Conservation (phyloP, 371 early-diverging fungal species). For the Mucor racemosus region DNA sequence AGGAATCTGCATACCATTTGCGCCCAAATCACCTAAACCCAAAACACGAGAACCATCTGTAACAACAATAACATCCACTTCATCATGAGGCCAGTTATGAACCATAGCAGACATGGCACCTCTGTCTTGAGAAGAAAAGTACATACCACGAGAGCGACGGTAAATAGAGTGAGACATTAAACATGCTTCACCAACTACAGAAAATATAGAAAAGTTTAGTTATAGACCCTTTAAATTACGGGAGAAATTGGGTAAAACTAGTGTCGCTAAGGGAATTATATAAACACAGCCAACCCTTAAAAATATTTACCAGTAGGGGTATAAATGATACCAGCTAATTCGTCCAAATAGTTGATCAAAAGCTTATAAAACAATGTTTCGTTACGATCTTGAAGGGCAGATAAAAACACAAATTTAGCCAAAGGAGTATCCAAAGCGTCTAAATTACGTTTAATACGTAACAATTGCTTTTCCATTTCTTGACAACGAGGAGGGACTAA, state of each 20-base stretch:
- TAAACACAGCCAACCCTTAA: slow-evolving; percentile 3
- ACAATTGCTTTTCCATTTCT: slow-evolving; percentile 68
- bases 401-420: slow-evolving; percentile 62
- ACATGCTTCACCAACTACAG: slow-evolving; percentile 55
- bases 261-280: slow-evolving; percentile 1
- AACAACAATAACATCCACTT: slow-evolving; percentile 70
- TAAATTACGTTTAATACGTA: slow-evolving; percentile 64
- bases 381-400: slow-evolving; percentile 62
- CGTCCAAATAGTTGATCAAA: slow-evolving; percentile 62
- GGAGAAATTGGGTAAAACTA: slow-evolving; percentile 24
- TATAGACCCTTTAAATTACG: slow-evolving; percentile 3
- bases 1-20: slow-evolving; percentile 70
- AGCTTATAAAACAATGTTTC: slow-evolving; percentile 72
- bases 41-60: slow-evolving; percentile 73
- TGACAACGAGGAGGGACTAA: slow-evolving; percentile 69
- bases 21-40: slow-evolving; percentile 73
- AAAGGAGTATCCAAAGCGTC: slow-evolving; percentile 62
- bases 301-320: slow-evolving; percentile 46
- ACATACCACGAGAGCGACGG: slow-evolving; percentile 69
- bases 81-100: slow-evolving; percentile 62
- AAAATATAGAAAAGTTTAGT: slow-evolving; percentile 9
- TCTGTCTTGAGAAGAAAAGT: slow-evolving; percentile 63
- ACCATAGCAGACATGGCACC: slow-evolving; percentile 67
- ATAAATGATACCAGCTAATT: slow-evolving; percentile 54
- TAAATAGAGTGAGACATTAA: slow-evolving; percentile 65